Evolutionary conservation across 495 filamentous ascomycete genomes (phyloP).

Genomic region (Filosporella fistucella): DNA sequence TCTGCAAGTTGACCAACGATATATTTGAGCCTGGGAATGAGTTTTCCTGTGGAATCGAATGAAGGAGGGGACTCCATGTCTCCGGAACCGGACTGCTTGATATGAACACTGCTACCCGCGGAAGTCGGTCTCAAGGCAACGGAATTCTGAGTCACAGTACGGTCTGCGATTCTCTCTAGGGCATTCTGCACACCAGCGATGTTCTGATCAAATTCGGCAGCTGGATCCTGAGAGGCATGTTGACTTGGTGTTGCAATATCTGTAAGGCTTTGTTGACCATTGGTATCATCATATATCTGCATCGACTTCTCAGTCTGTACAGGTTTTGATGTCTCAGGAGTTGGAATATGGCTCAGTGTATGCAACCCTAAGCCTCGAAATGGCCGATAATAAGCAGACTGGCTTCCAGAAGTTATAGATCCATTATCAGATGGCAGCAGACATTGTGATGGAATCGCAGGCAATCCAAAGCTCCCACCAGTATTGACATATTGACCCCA

Average conservation of each 20-base stretch:
- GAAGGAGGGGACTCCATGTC: too few species aligned
- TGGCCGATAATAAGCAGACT: constrained; percentile 38
- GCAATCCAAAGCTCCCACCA: constrained; percentile 29
- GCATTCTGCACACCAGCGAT: constrained; percentile 11
- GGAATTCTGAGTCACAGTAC: background rate
- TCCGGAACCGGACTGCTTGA: constrained; percentile 18
- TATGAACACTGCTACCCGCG: constrained; percentile 1
- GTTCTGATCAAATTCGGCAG: constrained; percentile 15
- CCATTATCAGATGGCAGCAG: constrained; percentile 37
- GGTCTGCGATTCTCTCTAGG: constrained; percentile 11
- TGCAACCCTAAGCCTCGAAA: constrained; percentile 31
- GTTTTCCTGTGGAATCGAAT: too few species aligned
- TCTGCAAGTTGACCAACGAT: constrained; percentile 13
- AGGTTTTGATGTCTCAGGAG: background rate
- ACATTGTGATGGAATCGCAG: constrained; percentile 48
- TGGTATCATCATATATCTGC: constrained; percentile 21
- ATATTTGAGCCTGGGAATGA: constrained; percentile 12
- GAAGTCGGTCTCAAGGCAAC: background rate
- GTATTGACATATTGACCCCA: constrained; percentile 40
- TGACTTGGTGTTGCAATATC: constrained; percentile 21
- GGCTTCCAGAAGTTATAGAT: constrained; percentile 34
- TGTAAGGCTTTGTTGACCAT: constrained; percentile 23
- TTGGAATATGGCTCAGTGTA: constrained; percentile 26
- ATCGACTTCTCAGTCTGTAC: constrained; percentile 2
- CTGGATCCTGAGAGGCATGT: constrained; percentile 12